Evolutionary conservation across 2,329 filamentous ascomycete genomes (phyloP).

Genomic region (Ceratocystis alfenasii): DNA sequence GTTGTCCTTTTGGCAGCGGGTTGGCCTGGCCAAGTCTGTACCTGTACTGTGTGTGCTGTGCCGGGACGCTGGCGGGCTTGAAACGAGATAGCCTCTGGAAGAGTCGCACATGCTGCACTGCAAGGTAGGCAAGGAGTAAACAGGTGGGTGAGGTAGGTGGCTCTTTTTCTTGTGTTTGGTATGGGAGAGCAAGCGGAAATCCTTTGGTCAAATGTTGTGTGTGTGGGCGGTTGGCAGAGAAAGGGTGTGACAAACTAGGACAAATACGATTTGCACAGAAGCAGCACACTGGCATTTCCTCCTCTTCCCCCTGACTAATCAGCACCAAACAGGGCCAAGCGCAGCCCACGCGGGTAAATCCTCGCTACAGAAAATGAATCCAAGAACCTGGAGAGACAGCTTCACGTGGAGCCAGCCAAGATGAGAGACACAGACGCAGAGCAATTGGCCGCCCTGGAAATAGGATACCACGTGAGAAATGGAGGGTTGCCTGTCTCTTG

Average conservation of each 20-base stretch:
- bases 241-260: too few relatives aligned
- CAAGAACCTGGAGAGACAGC: slow-evolving; percentile 20
- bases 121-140: too few relatives aligned
- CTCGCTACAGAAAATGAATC: slow-evolving; percentile 21
- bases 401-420: not conserved
- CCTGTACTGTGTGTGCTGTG: not conserved
- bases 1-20: too few relatives aligned
- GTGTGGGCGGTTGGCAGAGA: too few relatives aligned
- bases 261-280: too few relatives aligned
- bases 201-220: too few relatives aligned
- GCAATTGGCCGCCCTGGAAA: not conserved
- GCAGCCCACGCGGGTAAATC: not conserved
- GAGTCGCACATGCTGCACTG: not conserved
- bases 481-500: not conserved
- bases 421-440: not conserved
- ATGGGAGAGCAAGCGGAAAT: too few relatives aligned
- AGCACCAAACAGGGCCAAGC: not conserved
- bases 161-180: too few relatives aligned
- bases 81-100: not conserved
- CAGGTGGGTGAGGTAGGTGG: not conserved
- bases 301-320: not conserved
- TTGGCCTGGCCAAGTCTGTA: not conserved
- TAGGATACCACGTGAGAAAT: not conserved
- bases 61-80: not conserved
- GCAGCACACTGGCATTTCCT: too few relatives aligned